Evolutionary conservation across 1,284 basidiomycete genomes (phyloP).

Genomic region (Mycena citricolor): DNA sequence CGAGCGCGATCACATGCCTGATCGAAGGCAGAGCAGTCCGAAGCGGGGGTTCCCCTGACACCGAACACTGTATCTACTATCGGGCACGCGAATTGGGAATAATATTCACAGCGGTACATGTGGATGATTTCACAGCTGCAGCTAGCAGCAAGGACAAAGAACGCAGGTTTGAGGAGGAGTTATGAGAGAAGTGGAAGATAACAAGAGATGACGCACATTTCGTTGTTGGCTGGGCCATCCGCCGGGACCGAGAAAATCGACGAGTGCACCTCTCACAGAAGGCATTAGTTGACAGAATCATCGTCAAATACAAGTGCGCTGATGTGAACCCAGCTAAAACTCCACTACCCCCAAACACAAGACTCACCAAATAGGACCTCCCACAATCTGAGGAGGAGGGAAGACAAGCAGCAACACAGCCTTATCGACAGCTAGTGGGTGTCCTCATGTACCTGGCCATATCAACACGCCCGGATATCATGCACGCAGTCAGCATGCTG

Average conservation of each 20-base stretch:
- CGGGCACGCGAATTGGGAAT: conserved; percentile 1
- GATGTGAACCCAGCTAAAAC: conserved; percentile 11
- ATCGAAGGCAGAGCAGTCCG: no score
- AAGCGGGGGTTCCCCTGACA: no score
- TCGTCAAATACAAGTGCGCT: conserved; percentile 3
- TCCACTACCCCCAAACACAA: conserved; percentile 5
- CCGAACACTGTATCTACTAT: conserved; percentile 18
- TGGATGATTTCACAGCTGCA: conserved; percentile 9
- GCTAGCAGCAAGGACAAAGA: conserved; percentile 1
- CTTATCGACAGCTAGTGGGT: conserved; percentile 10
- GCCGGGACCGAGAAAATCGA: neutral
- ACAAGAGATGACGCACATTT: conserved; percentile 2
- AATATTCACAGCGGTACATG: conserved; percentile 3
- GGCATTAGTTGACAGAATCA: conserved; percentile 3
- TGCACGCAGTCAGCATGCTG: conserved; percentile 4
- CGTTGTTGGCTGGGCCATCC: conserved; percentile 4
- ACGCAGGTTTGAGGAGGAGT: conserved; percentile 3
- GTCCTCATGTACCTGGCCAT: conserved; percentile 12
- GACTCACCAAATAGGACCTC: conserved; percentile 11
- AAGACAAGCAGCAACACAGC: neutral
- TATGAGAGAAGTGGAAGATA: conserved; percentile 5
- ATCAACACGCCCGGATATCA: conserved; percentile 10
- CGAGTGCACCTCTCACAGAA: conserved; percentile 7
- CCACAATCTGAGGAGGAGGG: conserved; percentile 13
- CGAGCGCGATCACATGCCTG: no score